Percentiles rank a stretch among this genome's conserved stretches.
These are phyloP conservation scores for Colletotrichum cuscutae DNA, from an alignment of 2,329 filamentous ascomycete genomes.

Conservation along the genomic window DNA sequence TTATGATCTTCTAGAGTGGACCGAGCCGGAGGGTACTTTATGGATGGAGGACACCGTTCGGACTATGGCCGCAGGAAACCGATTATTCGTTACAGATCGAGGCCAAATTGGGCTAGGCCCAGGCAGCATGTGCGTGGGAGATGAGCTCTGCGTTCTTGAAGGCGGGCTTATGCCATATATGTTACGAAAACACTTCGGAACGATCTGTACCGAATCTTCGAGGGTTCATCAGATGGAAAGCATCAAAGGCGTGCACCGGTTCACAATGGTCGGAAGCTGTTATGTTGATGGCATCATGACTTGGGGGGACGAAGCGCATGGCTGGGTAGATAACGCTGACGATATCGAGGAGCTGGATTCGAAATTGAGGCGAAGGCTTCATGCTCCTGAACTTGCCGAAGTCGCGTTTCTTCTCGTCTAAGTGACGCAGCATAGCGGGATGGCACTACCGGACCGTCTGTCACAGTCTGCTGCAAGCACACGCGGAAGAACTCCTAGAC, in stretches of 20 bases:
- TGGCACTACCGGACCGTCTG: no score
- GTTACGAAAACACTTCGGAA: neutral
- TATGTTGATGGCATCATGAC: slow-evolving; percentile 23
- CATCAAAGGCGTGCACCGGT: neutral
- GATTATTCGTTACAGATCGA: neutral
- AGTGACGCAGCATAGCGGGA: neutral
- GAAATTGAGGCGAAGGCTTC: neutral
- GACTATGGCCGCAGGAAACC: neutral
- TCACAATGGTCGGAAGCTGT: slow-evolving; percentile 17
- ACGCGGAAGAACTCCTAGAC: no score
- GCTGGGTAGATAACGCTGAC: neutral
- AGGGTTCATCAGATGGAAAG: neutral
- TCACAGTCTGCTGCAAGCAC: no score
- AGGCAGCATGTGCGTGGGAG: neutral
- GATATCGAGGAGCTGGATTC: neutral
- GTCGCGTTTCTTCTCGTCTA: neutral
- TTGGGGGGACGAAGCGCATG: neutral
- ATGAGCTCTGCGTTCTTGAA: slow-evolving; percentile 5
- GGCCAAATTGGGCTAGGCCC: slow-evolving; percentile 12
- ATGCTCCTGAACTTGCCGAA: neutral
- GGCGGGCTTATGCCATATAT: slow-evolving; percentile 18
- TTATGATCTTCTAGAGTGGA: no score
- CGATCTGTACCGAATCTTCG: neutral
- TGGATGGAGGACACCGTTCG: slow-evolving; percentile 6
- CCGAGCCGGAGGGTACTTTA: no score